Conservation (phyloP, 2,329 filamentous ascomycete genomes). For the Colletotrichum orchidophilum region DNA sequence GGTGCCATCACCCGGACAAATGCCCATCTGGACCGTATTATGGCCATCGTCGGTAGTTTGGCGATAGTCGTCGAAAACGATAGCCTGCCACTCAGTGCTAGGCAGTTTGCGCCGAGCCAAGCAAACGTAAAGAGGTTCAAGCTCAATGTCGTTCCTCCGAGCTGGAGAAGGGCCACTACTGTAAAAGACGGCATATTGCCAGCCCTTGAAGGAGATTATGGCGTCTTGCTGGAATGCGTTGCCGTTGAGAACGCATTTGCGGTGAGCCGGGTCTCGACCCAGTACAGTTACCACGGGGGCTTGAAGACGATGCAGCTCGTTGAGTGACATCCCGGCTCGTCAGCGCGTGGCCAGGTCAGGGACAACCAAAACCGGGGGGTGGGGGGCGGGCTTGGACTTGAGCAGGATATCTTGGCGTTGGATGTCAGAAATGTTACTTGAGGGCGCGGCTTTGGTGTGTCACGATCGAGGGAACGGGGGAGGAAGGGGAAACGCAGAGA, state of each 20-base stretch:
- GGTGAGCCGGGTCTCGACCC: neutral
- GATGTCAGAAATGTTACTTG: neutral
- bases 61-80: neutral
- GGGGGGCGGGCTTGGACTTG: neutral
- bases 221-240: neutral
- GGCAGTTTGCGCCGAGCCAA: neutral
- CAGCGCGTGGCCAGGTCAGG: neutral
- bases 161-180: neutral
- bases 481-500: neutral
- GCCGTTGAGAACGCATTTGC: neutral
- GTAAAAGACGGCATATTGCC: neutral
- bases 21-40: neutral
- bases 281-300: neutral
- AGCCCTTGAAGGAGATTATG: neutral
- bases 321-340: slow-evolving; percentile 15
- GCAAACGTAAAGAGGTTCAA: neutral
- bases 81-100: neutral
- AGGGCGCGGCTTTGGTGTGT: neutral
- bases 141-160: neutral
- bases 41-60: neutral
- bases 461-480: neutral
- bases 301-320: slow-evolving; percentile 13
- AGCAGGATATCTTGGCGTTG: neutral
- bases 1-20: neutral
- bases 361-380: neutral